Evolutionary conservation across 1,139 yeast species (phyloP).

Genomic region (Kodamaea anthophila): DNA sequence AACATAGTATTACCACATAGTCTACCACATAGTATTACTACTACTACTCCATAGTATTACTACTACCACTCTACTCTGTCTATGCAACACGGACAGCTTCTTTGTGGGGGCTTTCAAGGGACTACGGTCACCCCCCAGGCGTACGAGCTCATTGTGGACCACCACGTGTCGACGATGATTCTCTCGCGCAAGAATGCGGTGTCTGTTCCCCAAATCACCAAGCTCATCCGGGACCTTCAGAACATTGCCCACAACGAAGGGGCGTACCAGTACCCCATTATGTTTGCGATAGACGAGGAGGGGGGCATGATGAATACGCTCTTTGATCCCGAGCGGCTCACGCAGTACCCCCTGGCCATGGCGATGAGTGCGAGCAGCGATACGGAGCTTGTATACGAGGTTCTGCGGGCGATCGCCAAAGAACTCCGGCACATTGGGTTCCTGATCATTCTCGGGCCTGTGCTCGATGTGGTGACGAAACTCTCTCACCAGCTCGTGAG

Average conservation of each 20-base stretch:
- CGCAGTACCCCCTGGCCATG: constrained; percentile 65
- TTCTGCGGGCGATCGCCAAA: constrained; percentile 49
- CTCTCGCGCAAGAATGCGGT: constrained; percentile 49
- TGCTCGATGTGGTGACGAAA: constrained; percentile 56
- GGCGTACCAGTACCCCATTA: constrained; percentile 48
- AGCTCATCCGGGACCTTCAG: constrained; percentile 50
- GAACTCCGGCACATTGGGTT: constrained; percentile 53
- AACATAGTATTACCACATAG: no score
- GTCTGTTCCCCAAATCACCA: constrained; percentile 46
- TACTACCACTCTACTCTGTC: background rate
- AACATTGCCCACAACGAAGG: constrained; percentile 47
- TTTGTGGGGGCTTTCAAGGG: constrained; percentile 62
- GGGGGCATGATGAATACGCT: constrained; percentile 48
- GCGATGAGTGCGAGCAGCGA: constrained; percentile 57
- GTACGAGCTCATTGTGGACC: constrained; percentile 46
- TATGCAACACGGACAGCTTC: constrained; percentile 43
- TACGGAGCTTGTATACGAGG: constrained; percentile 44
- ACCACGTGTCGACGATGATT: constrained; percentile 54
- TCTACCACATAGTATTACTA: no score
- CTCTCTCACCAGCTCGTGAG: constrained; percentile 55
- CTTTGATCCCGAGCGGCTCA: constrained; percentile 45
- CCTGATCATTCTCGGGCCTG: constrained; percentile 57
- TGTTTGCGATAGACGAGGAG: constrained; percentile 36
- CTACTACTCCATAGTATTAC: no score
- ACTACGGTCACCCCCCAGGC: constrained; percentile 53